Evolutionary conservation across 2,329 filamentous ascomycete genomes (phyloP).

Genomic region (Pseudogymnoascus sp.): DNA sequence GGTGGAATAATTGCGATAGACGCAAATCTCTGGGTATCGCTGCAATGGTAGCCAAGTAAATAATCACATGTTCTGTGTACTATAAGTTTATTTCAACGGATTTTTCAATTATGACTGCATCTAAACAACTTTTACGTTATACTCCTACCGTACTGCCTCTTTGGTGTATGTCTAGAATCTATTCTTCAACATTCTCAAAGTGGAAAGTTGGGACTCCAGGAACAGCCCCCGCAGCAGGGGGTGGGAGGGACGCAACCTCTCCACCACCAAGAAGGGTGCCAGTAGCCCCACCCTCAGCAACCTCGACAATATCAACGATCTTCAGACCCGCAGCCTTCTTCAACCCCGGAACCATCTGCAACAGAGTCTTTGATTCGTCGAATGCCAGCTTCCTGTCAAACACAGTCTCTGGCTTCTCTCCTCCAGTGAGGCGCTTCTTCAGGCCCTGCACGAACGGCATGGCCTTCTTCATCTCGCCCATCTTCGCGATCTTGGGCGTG

Average conservation of each 20-base stretch:
- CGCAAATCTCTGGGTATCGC: neutral
- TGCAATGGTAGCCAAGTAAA: neutral
- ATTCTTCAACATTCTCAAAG: conserved; percentile 69
- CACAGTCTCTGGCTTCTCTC: conserved; percentile 59
- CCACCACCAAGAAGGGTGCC: conserved; percentile 49
- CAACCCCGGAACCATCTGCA: conserved; percentile 71
- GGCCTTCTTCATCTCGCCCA: conserved; percentile 89
- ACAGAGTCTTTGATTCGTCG: conserved; percentile 69
- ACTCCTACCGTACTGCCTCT: neutral
- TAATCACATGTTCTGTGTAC: neutral
- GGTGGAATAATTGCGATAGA: neutral
- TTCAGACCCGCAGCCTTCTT: conserved; percentile 68
- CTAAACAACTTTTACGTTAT: conserved; percentile 3
- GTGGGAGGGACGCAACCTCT: conserved; percentile 49
- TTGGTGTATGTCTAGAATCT: neutral
- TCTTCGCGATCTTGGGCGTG: conserved; percentile 70
- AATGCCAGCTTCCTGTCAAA: conserved; percentile 82
- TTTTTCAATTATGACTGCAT: neutral
- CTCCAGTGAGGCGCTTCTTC: conserved; percentile 72
- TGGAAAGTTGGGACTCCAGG: conserved; percentile 76
- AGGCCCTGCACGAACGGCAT: conserved; percentile 92
- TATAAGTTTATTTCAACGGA: neutral
- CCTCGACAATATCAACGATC: conserved; percentile 63
- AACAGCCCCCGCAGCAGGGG: conserved; percentile 64
- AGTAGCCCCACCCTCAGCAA: conserved; percentile 63